phyloP scores from a whole-genome alignment of 2,329 filamentous ascomycete genomes.

The Beauveria brongniartii region DNA sequence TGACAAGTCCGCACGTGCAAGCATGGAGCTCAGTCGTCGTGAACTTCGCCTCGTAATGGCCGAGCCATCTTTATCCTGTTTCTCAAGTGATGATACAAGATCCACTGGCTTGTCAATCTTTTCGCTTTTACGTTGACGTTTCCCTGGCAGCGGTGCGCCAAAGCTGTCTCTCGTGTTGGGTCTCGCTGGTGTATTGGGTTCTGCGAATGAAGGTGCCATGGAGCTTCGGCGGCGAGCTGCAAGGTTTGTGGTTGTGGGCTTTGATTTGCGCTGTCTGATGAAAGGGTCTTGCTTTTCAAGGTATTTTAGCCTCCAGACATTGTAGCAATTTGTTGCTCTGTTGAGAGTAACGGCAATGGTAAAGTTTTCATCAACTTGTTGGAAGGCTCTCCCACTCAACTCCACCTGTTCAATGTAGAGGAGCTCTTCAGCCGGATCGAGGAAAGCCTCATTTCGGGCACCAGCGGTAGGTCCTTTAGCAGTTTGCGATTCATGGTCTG shows the following conservation, averaged over 20 bases:
- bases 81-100: slow-evolving; percentile 62
- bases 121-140: slow-evolving; percentile 45
- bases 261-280: slow-evolving; percentile 36
- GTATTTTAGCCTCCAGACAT: slow-evolving; percentile 77
- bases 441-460: slow-evolving; percentile 41
- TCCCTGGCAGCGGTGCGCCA: slow-evolving; percentile 48
- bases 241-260: slow-evolving; percentile 39
- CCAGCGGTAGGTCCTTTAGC: slow-evolving; percentile 24
- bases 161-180: slow-evolving; percentile 70
- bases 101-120: slow-evolving; percentile 47
- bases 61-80: slow-evolving; percentile 49
- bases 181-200: slow-evolving; percentile 68
- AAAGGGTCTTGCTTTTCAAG: slow-evolving; percentile 57
- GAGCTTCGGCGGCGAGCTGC: slow-evolving; percentile 50
- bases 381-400: slow-evolving; percentile 38
- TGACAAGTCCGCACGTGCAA: slow-evolving; percentile 79
- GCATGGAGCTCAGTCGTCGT: slow-evolving; percentile 81
- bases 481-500: slow-evolving; percentile 37
- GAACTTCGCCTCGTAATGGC: slow-evolving; percentile 51
- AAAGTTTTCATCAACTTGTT: slow-evolving; percentile 41
- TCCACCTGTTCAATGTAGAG: slow-evolving; percentile 67
- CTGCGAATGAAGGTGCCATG: slow-evolving; percentile 62
- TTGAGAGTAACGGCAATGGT: slow-evolving; percentile 77
- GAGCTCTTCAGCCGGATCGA: slow-evolving; percentile 74
- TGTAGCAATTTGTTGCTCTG: slow-evolving; percentile 66